A percentile compares a stretch with the other conserved stretches of the same genome.
Conservation (phyloP, 2,329 filamentous ascomycete species). For the Mycosphaerella sp. region DNA sequence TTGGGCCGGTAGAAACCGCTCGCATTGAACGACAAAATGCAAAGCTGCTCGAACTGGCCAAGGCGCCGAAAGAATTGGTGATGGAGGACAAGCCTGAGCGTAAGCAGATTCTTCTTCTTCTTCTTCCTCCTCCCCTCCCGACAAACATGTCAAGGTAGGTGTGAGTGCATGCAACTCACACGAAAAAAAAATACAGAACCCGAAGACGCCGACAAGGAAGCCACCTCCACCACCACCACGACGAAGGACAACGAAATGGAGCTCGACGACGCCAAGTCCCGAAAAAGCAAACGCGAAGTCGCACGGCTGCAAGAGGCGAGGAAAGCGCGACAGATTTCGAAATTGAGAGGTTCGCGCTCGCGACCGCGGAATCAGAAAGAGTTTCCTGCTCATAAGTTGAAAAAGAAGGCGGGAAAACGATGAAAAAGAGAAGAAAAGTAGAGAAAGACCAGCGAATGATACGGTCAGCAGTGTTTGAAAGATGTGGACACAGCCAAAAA, state of each 20-base stretch:
- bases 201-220: background rate
- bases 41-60: constrained; percentile 74
- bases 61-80: constrained; percentile 66
- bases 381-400: constrained; percentile 29
- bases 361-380: constrained; percentile 37
- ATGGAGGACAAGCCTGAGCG: constrained; percentile 39
- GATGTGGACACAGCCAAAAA: no score
- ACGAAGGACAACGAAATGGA: constrained; percentile 32
- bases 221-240: background rate
- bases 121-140: no score
- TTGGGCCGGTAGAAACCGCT: constrained; percentile 73
- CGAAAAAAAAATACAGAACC: background rate
- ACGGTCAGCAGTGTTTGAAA: no score
- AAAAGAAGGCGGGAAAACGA: constrained; percentile 24
- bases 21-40: constrained; percentile 76
- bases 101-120: background rate
- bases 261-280: constrained; percentile 30
- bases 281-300: constrained; percentile 21
- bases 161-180: no score
- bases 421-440: constrained; percentile 9
- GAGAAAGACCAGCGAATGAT: no score
- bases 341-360: constrained; percentile 26
- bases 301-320: constrained; percentile 28
- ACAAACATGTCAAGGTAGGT: no score
- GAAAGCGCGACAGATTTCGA: constrained; percentile 32